A percentile compares a stretch with the other conserved stretches of the same genome.
Conservation (phyloP, 176 grass and related monocot species). For the Urochloa ruziziensis region DNA sequence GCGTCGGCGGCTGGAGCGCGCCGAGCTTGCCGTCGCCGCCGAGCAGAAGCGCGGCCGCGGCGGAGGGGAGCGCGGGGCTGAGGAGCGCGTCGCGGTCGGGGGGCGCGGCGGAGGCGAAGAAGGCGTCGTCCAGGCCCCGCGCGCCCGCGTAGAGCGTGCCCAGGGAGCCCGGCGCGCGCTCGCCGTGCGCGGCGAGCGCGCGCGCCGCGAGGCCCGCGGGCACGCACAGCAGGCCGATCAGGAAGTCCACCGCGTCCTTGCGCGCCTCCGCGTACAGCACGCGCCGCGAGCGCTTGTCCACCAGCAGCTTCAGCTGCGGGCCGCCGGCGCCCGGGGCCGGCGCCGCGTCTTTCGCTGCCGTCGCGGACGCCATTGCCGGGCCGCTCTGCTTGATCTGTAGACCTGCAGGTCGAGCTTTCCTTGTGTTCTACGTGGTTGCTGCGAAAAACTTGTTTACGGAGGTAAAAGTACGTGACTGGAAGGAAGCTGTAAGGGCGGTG, state of each 20-base stretch:
- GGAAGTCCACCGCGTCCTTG: constrained; percentile 73
- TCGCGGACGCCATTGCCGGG: not conserved
- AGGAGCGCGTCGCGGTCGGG: constrained; percentile 39
- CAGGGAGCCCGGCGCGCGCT: constrained; percentile 27
- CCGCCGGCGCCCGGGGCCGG: no score
- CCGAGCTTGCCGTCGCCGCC: not conserved
- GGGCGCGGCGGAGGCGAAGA: constrained; percentile 25
- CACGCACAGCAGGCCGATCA: constrained; percentile 65
- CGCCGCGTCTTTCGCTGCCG: not conserved
- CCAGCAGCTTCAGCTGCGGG: constrained; percentile 63
- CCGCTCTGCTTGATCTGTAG: not conserved
- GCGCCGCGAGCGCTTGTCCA: constrained; percentile 52
- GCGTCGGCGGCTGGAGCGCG: not conserved
- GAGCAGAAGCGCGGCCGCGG: constrained; percentile 27
- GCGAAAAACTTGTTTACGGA: not conserved
- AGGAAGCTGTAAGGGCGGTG: not conserved
- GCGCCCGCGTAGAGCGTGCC: constrained; percentile 52
- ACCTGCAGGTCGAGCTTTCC: no score
- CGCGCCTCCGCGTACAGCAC: constrained; percentile 67
- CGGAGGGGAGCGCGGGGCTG: constrained; percentile 29
- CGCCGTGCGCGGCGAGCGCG: constrained; percentile 29
- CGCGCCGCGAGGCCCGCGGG: constrained; percentile 51
- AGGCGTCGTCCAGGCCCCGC: constrained; percentile 38
- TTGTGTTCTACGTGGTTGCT: not conserved
- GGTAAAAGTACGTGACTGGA: not conserved